Evolutionary conservation across 73 alveolate genomes (phyloP).

Genomic region (Paramecium biaurelia): DNA sequence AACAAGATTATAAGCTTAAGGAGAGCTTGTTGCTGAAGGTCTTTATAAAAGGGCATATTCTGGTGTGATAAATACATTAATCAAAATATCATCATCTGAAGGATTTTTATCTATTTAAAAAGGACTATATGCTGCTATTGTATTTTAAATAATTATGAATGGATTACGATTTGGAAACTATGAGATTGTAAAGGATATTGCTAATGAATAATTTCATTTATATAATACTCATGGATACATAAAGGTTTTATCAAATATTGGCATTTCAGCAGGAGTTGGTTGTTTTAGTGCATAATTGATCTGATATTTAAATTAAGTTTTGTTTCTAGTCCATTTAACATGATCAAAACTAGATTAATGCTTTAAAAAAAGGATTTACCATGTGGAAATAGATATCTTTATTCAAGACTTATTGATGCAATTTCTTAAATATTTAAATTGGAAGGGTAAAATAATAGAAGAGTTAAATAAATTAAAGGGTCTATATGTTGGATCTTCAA

Average conservation of each 20-base stretch:
- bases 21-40: neutral
- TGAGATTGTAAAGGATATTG: neutral
- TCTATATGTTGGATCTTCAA: neutral
- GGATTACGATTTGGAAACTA: neutral
- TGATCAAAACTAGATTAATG: conserved; percentile 46
- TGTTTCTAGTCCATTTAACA: conserved; percentile 21
- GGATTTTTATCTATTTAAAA: neutral
- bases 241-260: neutral
- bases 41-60: neutral
- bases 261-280: neutral
- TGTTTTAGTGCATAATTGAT: conserved; percentile 19
- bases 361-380: neutral
- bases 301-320: neutral
- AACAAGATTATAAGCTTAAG: neutral
- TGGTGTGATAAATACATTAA: neutral
- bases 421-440: neutral
- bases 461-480: neutral
- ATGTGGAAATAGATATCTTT: conserved; percentile 25
- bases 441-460: neutral
- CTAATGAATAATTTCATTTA: neutral
- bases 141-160: conserved; percentile 31
- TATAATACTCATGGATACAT: neutral
- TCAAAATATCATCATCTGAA: neutral
- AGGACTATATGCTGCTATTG: conserved; percentile 25
- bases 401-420: conserved; percentile 21